These are phyloP conservation scores for Eimeria falciformis DNA, from an alignment of 169 alveolate species.

Conservation along the genomic window DNA sequence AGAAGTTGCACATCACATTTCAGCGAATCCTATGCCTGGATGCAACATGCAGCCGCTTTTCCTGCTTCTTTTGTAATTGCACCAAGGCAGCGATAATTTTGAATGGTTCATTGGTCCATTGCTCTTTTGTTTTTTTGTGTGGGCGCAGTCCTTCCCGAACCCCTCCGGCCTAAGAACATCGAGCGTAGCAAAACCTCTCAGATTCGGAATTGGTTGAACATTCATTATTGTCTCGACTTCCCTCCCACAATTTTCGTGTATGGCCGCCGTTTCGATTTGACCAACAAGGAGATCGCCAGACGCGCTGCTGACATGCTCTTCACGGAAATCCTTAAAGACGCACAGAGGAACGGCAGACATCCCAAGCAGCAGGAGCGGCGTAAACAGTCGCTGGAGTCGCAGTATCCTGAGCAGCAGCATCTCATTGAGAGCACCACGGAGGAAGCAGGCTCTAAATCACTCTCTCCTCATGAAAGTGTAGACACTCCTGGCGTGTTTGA, in stretches of 20 bases:
- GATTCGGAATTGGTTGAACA: slow-evolving; percentile 73
- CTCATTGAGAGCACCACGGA: slow-evolving; percentile 12
- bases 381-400: background rate
- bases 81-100: too few relatives aligned
- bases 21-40: too few relatives aligned
- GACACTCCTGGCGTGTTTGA: background rate
- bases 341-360: background rate
- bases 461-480: background rate
- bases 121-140: background rate
- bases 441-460: background rate
- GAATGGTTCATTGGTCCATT: background rate
- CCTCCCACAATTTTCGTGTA: slow-evolving; percentile 64
- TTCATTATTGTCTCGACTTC: slow-evolving; percentile 69
- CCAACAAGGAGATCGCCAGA: slow-evolving; percentile 42
- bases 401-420: slow-evolving; percentile 59
- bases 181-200: slow-evolving; percentile 67
- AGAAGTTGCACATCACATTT: too few relatives aligned
- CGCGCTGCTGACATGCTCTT: slow-evolving; percentile 65
- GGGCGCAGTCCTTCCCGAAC: slow-evolving; percentile 65
- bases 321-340: slow-evolving; percentile 29
- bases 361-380: slow-evolving; percentile 9
- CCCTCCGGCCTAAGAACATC: slow-evolving; percentile 57
- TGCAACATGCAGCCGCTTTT: too few relatives aligned
- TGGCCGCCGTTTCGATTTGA: slow-evolving; percentile 50
- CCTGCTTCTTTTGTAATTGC: background rate